Evolutionary conservation across 768 basidiomycete genomes (phyloP), one percentile per base, ranked within the genome.

Genomic region (Phylloporus rhodoxanthus): DNA sequence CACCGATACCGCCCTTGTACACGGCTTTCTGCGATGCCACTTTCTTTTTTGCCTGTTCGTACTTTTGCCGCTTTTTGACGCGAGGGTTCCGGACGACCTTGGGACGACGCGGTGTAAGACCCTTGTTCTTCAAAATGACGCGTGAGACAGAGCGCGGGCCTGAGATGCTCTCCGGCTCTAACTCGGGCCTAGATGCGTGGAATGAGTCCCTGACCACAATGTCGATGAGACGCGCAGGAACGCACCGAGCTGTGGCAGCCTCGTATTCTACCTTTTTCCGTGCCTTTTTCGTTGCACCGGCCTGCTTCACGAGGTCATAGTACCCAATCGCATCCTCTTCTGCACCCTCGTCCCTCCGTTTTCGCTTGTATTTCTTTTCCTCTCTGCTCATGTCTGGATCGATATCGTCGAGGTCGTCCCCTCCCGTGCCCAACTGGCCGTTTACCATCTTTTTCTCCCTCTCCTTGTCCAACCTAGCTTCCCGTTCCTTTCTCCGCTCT

Each of bases 21-120:
- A 93, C 77, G 15, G 93, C 83, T 68, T 90, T 87, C 68, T 93
- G 91, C 20, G 88, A 92, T 25, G 85, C 71, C 13, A 97, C 72
- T 70, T 85, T 91, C 72, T 88, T 92, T 76, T 95, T 90, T 55
- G 94, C 95, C 71, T 96, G 87, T 62, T 94, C 94, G 75, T 85
- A 98, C 63, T 78, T 85, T 70, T 85, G 78, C 29, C 91, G 81
- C 68, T 99, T 99, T 81, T 97, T 98, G 69, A 98, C 93, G 53
- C 96, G 83, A 36, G 95, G 94, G 72, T 99, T 99, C 57, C 94
- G 90, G 32, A 91, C 90, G 48, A 78, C 77, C 71, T 98, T 97
- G 37, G 87, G 73, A 49, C 96, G 82, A 53, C 77, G 82, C 5
- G 95, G 94, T 14, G 94, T 97, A 45, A 98, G 81, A 49, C 96